Percentiles rank a stretch among this genome's conserved stretches.
Conservation (phyloP, 768 basidiomycete species). For the Lentinula edodes region DNA sequence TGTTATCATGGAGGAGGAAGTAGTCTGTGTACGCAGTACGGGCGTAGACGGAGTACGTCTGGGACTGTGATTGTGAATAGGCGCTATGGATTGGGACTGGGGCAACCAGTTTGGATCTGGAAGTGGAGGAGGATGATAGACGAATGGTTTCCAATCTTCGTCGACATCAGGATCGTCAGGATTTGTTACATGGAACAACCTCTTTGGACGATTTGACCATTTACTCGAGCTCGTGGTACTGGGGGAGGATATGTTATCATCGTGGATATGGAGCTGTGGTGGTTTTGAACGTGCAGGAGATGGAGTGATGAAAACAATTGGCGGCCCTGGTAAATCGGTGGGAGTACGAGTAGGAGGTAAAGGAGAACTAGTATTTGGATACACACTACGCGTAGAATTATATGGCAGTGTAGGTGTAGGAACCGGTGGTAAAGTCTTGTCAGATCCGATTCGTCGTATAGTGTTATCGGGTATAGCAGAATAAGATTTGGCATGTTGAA, state of each 20-base stretch:
- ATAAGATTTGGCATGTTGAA: not conserved
- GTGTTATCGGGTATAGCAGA: not conserved
- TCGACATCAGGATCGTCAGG: constrained; percentile 20
- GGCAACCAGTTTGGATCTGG: constrained; percentile 7
- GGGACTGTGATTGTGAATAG: not conserved
- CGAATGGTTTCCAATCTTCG: constrained; percentile 6
- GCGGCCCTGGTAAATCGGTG: constrained; percentile 15
- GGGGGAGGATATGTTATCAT: constrained; percentile 9
- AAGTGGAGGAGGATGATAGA: constrained; percentile 25
- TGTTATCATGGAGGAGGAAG: not conserved
- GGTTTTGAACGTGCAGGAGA: constrained; percentile 13
- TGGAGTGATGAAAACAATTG: constrained; percentile 27
- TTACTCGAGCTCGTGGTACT: constrained; percentile 15
- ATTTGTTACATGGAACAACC: constrained; percentile 24
- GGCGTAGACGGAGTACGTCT: constrained; percentile 5
- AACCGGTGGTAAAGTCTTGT: constrained; percentile 5
- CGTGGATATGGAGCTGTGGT: not conserved
- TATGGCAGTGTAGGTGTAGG: not conserved
- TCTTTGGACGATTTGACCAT: constrained; percentile 11
- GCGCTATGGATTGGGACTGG: not conserved
- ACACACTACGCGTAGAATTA: not conserved
- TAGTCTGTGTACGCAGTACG: not conserved
- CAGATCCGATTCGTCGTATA: not conserved
- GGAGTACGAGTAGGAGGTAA: constrained; percentile 3
- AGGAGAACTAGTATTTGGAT: not conserved